Evolutionary conservation across 192 early-diverging fungal species (phyloP).

Genomic region (Coemansia sp.): DNA sequence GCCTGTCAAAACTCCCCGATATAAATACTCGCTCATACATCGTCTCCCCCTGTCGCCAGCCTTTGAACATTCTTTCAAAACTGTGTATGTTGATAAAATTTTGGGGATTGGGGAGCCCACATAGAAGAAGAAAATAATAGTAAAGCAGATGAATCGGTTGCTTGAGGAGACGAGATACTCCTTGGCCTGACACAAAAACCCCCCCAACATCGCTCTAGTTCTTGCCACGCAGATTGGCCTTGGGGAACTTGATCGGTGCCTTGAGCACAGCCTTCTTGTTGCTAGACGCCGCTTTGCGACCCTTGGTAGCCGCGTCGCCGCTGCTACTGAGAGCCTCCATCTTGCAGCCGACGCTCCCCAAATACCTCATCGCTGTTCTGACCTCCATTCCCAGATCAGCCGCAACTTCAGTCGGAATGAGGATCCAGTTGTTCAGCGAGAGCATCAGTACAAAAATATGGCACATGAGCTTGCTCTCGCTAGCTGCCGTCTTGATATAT

Average conservation of each 20-base stretch:
- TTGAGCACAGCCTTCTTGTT: slow-evolving; percentile 51
- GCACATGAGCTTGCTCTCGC: slow-evolving; percentile 76
- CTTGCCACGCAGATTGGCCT: slow-evolving; percentile 27
- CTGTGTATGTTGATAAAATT: neutral
- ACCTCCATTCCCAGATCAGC: slow-evolving; percentile 61
- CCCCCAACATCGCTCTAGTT: neutral
- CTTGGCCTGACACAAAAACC: neutral
- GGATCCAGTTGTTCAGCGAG: slow-evolving; percentile 71
- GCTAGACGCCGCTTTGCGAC: slow-evolving; percentile 19
- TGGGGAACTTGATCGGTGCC: slow-evolving; percentile 58
- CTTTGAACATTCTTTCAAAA: neutral
- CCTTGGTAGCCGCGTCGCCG: slow-evolving; percentile 19
- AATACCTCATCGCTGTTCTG: slow-evolving; percentile 33
- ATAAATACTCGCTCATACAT: neutral
- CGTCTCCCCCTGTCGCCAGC: no score
- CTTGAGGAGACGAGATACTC: slow-evolving; percentile 3
- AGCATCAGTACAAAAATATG: slow-evolving; percentile 77
- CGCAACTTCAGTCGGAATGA: slow-evolving; percentile 66
- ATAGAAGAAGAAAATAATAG: neutral
- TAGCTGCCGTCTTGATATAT: slow-evolving; percentile 61
- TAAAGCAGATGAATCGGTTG: neutral
- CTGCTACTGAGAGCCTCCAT: slow-evolving; percentile 35
- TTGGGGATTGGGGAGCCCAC: neutral
- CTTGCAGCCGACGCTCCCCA: slow-evolving; percentile 58
- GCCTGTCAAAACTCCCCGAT: neutral